These are phyloP conservation scores for Jamesozyma lodderae DNA, from an alignment of 805 yeast genomes.

Conservation along the genomic window DNA sequence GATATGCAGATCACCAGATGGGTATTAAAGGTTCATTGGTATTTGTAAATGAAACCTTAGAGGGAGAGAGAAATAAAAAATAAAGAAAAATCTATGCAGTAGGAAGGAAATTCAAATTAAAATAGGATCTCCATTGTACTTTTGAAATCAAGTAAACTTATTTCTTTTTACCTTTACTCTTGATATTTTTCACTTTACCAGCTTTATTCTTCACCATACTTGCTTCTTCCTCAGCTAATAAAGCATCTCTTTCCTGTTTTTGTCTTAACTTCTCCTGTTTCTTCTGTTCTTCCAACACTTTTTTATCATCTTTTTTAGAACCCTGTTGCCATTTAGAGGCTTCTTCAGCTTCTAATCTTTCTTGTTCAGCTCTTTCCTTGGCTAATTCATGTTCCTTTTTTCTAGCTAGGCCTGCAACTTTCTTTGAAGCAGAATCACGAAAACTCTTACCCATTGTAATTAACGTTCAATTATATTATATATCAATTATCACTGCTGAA, in stretches of 20 bases:
- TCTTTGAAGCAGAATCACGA: conserved; percentile 29
- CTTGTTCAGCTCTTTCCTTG: conserved; percentile 20
- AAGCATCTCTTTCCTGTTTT: conserved; percentile 27
- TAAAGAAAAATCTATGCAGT: too few species aligned
- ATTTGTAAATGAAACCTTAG: too few species aligned
- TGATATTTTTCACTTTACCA: neutral
- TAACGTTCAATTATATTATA: too few species aligned
- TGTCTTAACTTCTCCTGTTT: conserved; percentile 23
- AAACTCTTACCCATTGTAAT: conserved; percentile 33
- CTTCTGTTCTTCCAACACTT: conserved; percentile 26
- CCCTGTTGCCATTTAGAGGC: conserved; percentile 30
- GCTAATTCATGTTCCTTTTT: conserved; percentile 27
- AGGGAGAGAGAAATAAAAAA: too few species aligned
- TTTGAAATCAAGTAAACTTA: too few species aligned
- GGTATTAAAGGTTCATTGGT: too few species aligned
- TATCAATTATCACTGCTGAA: too few species aligned
- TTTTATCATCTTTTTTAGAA: conserved; percentile 20
- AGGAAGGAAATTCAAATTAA: too few species aligned
- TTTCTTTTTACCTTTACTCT: conserved; percentile 15
- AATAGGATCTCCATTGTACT: too few species aligned
- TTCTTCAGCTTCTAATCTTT: conserved; percentile 25
- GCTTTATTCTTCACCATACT: conserved; percentile 17
- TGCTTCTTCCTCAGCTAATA: conserved; percentile 28
- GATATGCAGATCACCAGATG: too few species aligned
- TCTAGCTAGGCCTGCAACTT: conserved; percentile 29